Evolutionary conservation across 768 basidiomycete genomes (phyloP).

Genomic region (Mycena rebaudengoi): DNA sequence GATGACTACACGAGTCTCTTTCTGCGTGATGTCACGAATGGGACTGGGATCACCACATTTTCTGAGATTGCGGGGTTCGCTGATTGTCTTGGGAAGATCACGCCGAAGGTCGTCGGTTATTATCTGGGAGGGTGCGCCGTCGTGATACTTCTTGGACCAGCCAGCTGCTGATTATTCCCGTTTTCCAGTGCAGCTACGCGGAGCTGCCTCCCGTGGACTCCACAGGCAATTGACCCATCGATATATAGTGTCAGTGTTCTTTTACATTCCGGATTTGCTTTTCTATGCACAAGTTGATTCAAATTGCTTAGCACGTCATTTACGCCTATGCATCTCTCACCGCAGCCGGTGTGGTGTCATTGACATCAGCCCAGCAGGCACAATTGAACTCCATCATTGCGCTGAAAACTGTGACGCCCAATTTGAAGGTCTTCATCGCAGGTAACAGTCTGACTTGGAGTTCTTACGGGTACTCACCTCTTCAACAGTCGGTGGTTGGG

Average conservation of each 20-base stretch:
- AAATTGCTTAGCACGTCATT: not conserved
- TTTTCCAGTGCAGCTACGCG: not conserved
- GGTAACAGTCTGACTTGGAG: not conserved
- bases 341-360: not conserved
- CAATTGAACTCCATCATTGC: not conserved
- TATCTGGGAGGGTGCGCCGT: conserved; percentile 8
- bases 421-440: not conserved
- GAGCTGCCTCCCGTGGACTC: not conserved
- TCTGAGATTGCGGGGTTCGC: conserved; percentile 8
- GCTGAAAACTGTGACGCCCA: not conserved
- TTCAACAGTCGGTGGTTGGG: conserved; percentile 14
- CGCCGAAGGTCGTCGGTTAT: conserved; percentile 17
- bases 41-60: not conserved
- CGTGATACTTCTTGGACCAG: too few relatives aligned
- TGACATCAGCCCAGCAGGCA: not conserved
- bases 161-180: too few relatives aligned
- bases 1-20: conserved; percentile 2
- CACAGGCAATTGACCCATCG: not conserved
- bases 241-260: not conserved
- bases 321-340: not conserved
- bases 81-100: conserved; percentile 6
- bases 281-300: not conserved
- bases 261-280: too few relatives aligned
- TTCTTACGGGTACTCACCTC: not conserved
- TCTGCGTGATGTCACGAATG: conserved; percentile 7